These are phyloP conservation scores for Zygosaccharomyces sapae DNA, from an alignment of 1,139 yeast species.

Conservation along the genomic window DNA sequence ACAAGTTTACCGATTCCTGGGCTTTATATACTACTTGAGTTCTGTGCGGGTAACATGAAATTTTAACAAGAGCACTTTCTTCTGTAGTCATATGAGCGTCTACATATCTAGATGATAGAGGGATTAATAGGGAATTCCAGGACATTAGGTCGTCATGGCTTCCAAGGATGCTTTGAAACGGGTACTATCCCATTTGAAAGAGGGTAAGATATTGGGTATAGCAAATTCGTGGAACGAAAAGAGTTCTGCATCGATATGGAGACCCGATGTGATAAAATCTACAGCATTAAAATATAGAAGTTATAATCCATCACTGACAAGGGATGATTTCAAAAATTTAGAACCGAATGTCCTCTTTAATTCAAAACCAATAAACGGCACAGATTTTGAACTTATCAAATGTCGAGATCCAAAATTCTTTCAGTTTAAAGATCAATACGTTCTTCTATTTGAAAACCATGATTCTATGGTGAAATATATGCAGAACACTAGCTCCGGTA, in stretches of 20 bases:
- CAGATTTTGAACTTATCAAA: slow-evolving; percentile 21
- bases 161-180: slow-evolving; percentile 10
- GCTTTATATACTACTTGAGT: background rate
- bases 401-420: slow-evolving; percentile 32
- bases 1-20: background rate
- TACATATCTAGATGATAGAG: background rate
- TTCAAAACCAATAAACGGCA: background rate
- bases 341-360: background rate
- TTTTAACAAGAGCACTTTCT: background rate
- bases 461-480: slow-evolving; percentile 18
- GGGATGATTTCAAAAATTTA: slow-evolving; percentile 21
- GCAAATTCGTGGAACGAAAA: slow-evolving; percentile 1
- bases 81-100: background rate
- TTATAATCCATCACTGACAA: slow-evolving; percentile 24
- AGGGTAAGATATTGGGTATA: slow-evolving; percentile 18
- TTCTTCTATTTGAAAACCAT: slow-evolving; percentile 23
- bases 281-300: slow-evolving; percentile 18
- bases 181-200: slow-evolving; percentile 17
- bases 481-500: slow-evolving; percentile 14
- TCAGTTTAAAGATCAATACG: slow-evolving; percentile 30
- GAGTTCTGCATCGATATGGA: background rate
- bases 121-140: background rate
- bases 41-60: slow-evolving; percentile 2
- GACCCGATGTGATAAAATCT: slow-evolving; percentile 6
- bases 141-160: slow-evolving; percentile 1